Evolutionary conservation across 2,329 filamentous ascomycete species (phyloP), one percentile per base, ranked within the genome.

Genomic region (Aspergillus sp.): DNA sequence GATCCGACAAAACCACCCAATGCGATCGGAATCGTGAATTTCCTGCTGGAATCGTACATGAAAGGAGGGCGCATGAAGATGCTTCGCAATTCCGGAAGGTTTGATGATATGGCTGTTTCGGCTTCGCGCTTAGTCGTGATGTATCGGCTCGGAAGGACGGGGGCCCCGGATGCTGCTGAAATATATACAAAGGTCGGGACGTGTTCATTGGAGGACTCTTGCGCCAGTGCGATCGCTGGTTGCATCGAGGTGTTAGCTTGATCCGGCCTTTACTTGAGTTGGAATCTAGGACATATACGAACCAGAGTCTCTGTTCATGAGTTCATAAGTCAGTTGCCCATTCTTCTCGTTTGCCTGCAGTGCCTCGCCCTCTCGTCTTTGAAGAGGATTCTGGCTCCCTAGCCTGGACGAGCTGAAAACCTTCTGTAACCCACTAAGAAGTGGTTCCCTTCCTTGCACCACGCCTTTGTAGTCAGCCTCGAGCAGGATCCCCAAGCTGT

Each of bases 381-480:
- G 84, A 18, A 96, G 80, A 2, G 91, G 91, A 73, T 96, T 90
- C 56, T 86, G 85, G 58, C 86, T 84, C 70, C 78, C 81, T 24
- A 75, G 68, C 66, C 88, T 89, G 2, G 84, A 82, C 1, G 85
- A 74, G 54, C 87, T 87, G 74, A 98, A 96, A 26, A 92, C 91
- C 68, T 89, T 88, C 63, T 86, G 85, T 14, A 99, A 80, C 1
- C 92, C 94, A 6, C 86, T 78, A 55, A 96, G 77, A n/a, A 92
- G 87, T 0, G 90, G 92, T 70, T 96, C 93, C 61, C 85, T 87
- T 54, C 95, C 95, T 20, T 87, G 89, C 26, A 99, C 74, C 16
- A 96, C 89, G 67, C 90, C 90, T 78, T 99, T 99, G 85, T 99
- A 99, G 81, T 99, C 95, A 53, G 93, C 92, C 80, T 99, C 95